Percentiles rank a stretch among this genome's conserved stretches.
Evolutionary conservation across 495 filamentous ascomycete species (phyloP).

Genomic region (Gamarada debralockiae): DNA sequence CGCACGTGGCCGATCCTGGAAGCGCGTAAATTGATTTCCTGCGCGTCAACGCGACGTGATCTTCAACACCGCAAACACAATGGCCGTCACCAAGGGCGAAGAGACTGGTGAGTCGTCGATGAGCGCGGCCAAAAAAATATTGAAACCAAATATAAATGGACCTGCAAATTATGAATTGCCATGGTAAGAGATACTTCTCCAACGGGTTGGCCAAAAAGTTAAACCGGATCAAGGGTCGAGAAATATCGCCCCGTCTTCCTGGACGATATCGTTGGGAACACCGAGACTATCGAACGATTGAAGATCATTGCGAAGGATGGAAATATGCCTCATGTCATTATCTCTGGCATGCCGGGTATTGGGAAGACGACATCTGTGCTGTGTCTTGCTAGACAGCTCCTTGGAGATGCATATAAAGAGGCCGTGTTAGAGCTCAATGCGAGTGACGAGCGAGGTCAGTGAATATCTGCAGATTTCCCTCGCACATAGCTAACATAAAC

Average conservation of each 20-base stretch:
- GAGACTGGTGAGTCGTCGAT: constrained; percentile 72
- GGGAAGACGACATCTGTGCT: constrained; percentile 97
- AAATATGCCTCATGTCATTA: constrained; percentile 99
- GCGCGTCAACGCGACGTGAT: constrained; percentile 8
- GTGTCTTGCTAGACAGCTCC: constrained; percentile 86
- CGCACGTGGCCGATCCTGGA: too few species aligned
- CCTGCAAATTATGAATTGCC: constrained; percentile 79
- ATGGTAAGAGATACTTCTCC: constrained; percentile 57
- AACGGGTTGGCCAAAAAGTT: constrained; percentile 6
- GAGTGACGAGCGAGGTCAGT: constrained; percentile 81
- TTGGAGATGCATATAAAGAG: constrained; percentile 95
- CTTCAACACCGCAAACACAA: constrained; percentile 6
- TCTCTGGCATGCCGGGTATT: constrained; percentile 98
- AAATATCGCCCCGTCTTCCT: constrained; percentile 95
- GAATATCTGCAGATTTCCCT: not conserved
- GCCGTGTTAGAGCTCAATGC: constrained; percentile 96
- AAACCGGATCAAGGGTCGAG: constrained; percentile 74
- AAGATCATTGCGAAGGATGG: constrained; percentile 99
- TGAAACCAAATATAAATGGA: constrained; percentile 59
- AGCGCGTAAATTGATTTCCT: constrained; percentile 22
- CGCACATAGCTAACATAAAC: not conserved
- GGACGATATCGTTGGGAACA: constrained; percentile 96
- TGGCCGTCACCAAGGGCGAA: constrained; percentile 18
- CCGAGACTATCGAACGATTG: constrained; percentile 91
- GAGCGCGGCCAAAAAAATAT: constrained; percentile 61